These are phyloP conservation scores for Sporothrix variecibatus DNA, from an alignment of 2,329 filamentous ascomycete genomes.

Conservation along the genomic window DNA sequence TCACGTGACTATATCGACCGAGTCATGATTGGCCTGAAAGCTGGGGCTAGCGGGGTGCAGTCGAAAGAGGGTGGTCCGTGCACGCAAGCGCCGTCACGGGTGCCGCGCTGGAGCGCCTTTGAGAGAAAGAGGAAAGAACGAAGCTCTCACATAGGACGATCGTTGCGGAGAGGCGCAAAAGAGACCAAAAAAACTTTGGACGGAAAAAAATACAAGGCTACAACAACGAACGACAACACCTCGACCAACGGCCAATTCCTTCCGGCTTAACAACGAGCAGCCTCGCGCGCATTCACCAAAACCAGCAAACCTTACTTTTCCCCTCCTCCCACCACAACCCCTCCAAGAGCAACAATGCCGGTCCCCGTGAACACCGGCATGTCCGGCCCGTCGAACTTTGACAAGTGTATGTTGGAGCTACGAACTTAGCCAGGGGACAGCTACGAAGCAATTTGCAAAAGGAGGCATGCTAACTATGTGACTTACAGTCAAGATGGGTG, in stretches of 20 bases:
- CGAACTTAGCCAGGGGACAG: background rate
- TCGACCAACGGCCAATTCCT: background rate
- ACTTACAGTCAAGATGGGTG: conserved; percentile 87
- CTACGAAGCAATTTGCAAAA: background rate
- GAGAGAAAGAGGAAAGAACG: conserved; percentile 3
- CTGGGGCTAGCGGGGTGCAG: conserved; percentile 12
- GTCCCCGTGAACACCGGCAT: conserved; percentile 36
- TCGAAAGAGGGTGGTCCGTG: conserved; percentile 22
- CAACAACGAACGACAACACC: background rate
- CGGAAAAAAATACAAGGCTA: background rate
- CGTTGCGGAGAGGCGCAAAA: background rate
- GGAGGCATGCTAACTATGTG: conserved; percentile 35
- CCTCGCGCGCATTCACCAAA: background rate
- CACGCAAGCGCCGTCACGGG: conserved; percentile 20
- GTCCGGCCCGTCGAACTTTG: conserved; percentile 52
- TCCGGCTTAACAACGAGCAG: background rate
- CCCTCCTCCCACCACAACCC: background rate
- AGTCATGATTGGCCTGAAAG: conserved; percentile 22
- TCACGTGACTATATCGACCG: background rate
- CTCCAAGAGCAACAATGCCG: conserved; percentile 36
- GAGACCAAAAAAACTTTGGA: background rate
- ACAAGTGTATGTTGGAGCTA: conserved; percentile 51
- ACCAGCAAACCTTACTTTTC: background rate
- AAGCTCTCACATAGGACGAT: conserved; percentile 9
- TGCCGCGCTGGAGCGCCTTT: conserved; percentile 17